Evolutionary conservation across 2,329 filamentous ascomycete genomes (phyloP).

Genomic region (Balansia obtecta): DNA sequence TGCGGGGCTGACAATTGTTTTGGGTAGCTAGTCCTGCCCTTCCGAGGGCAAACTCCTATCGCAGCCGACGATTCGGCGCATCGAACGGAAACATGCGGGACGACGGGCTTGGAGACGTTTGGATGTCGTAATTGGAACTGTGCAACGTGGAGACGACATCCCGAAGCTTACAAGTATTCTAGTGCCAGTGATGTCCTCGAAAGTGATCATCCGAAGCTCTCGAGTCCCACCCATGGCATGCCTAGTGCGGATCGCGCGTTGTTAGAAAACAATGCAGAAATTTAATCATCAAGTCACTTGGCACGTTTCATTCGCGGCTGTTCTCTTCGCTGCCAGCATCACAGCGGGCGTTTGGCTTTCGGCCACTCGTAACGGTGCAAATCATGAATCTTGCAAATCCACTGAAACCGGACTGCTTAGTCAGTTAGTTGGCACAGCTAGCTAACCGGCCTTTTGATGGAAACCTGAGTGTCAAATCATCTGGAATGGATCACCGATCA

Average conservation of each 20-base stretch:
- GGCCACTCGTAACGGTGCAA: too few relatives aligned
- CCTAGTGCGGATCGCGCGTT: too few relatives aligned
- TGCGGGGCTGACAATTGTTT: constrained; percentile 3
- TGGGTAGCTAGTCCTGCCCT: constrained; percentile 10
- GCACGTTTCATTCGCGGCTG: too few relatives aligned
- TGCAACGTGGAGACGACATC: background rate
- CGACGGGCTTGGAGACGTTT: constrained; percentile 1
- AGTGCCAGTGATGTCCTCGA: background rate
- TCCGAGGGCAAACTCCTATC: constrained; percentile 17
- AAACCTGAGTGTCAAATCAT: background rate
- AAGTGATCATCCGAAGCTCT: background rate
- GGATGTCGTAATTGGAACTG: background rate
- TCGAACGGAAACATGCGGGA: constrained; percentile 22
- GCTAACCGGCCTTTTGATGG: background rate
- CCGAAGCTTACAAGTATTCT: too few relatives aligned
- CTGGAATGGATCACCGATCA: background rate
- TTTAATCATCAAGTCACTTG: too few relatives aligned
- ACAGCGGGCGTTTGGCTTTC: too few relatives aligned
- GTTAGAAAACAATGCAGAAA: too few relatives aligned
- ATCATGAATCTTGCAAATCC: background rate
- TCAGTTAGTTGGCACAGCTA: background rate
- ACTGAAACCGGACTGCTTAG: background rate
- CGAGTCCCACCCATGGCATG: background rate
- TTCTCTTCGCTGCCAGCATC: too few relatives aligned
- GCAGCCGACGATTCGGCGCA: constrained; percentile 16